Evolutionary conservation across 2,329 filamentous ascomycete genomes (phyloP).

Genomic region (Sporothrix schenckii): DNA sequence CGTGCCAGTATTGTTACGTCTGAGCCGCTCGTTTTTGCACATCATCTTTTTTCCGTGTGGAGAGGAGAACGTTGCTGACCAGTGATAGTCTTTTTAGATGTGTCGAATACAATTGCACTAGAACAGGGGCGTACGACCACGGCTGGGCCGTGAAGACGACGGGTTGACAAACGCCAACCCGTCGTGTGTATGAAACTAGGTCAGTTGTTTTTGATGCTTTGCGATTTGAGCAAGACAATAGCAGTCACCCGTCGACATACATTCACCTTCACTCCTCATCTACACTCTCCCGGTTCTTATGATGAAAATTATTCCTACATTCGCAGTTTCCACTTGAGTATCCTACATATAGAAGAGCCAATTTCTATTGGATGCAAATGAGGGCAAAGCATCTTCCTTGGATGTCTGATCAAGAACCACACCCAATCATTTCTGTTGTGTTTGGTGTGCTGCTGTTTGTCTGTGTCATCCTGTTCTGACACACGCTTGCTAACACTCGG

Average conservation of each 20-base stretch:
- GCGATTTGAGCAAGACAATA: neutral
- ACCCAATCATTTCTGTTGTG: neutral
- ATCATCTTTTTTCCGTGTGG: neutral
- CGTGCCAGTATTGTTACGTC: slow-evolving; percentile 75
- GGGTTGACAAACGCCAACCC: neutral
- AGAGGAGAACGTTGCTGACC: slow-evolving; percentile 14
- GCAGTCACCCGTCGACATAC: neutral
- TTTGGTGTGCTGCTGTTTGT: slow-evolving; percentile 21
- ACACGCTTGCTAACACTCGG: slow-evolving; percentile 30
- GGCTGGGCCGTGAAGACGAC: slow-evolving; percentile 20
- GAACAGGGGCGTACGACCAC: neutral
- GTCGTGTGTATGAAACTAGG: neutral
- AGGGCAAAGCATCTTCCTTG: slow-evolving; percentile 70
- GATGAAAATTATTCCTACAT: slow-evolving; percentile 77
- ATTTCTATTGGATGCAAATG: slow-evolving; percentile 63
- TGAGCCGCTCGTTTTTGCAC: slow-evolving; percentile 32
- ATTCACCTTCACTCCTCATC: neutral
- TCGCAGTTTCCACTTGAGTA: slow-evolving; percentile 88
- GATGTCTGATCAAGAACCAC: slow-evolving; percentile 57
- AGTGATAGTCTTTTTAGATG: neutral
- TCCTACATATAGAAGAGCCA: slow-evolving; percentile 58
- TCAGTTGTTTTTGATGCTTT: neutral
- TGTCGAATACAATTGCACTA: neutral
- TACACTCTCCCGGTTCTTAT: slow-evolving; percentile 46
- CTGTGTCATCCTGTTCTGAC: neutral